Conservation (phyloP, 805 yeast genomes). For the Metschnikowia baotianmanensis region DNA sequence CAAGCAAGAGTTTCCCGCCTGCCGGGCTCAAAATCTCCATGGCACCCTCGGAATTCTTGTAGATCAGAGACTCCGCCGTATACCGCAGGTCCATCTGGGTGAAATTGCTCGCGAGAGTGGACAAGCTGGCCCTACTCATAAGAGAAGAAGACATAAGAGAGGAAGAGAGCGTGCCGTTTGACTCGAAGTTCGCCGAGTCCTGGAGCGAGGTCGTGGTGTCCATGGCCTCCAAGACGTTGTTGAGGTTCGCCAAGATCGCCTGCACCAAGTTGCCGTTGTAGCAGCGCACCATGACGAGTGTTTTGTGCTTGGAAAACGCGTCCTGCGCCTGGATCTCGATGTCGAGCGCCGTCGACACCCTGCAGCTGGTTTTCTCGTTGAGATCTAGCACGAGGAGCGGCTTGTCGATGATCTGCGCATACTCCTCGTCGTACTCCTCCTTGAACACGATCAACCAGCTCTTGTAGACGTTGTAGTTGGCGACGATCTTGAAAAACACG, state of each 20-base stretch:
- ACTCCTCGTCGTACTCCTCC: constrained; percentile 34
- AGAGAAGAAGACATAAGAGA: constrained; percentile 41
- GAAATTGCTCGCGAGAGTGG: constrained; percentile 21
- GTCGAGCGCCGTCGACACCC: constrained; percentile 40
- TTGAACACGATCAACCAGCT: constrained; percentile 42
- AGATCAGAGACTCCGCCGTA: constrained; percentile 13
- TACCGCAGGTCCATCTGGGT: constrained; percentile 15
- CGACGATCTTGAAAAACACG: constrained; percentile 38
- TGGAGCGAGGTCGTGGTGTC: constrained; percentile 7
- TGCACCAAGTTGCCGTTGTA: constrained; percentile 25
- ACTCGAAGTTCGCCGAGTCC: constrained; percentile 18
- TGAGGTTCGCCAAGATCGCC: constrained; percentile 26
- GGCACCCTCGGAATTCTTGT: not conserved
- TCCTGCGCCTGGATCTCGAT: constrained; percentile 34
- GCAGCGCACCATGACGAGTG: constrained; percentile 35
- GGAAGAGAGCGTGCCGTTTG: constrained; percentile 32
- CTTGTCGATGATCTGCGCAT: constrained; percentile 31
- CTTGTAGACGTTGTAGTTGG: constrained; percentile 31
- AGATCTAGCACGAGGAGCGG: constrained; percentile 37
- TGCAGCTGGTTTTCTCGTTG: constrained; percentile 23
- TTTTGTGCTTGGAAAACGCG: constrained; percentile 29
- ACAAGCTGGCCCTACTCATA: constrained; percentile 32
- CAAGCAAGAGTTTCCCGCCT: constrained; percentile 21
- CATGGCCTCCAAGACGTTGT: constrained; percentile 28
- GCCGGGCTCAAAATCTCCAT: not conserved